Percentiles rank a stretch among this genome's conserved stretches.
phyloP scores from a whole-genome alignment of 129 eudicot genomes.

The Flaveria brownii region DNA sequence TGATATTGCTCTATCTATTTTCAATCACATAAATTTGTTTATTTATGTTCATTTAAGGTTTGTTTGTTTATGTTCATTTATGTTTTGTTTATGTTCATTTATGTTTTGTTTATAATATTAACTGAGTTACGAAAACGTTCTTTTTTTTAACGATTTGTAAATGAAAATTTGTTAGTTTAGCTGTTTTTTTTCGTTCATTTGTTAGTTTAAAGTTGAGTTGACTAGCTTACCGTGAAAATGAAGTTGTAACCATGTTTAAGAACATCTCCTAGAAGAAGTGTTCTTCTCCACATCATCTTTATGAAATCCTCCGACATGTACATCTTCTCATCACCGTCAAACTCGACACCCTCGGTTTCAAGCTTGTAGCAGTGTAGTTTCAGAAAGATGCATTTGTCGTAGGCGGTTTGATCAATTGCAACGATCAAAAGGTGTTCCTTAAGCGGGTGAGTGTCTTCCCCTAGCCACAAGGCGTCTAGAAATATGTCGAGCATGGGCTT shows the following conservation, averaged over 20 bases:
- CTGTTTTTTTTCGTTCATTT: too few species aligned
- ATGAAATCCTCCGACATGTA: conserved; percentile 73
- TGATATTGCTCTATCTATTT: too few species aligned
- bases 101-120: too few species aligned
- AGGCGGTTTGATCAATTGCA: conserved; percentile 71
- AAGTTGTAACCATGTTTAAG: conserved; percentile 76
- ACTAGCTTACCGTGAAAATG: conserved; percentile 61
- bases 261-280: conserved; percentile 59
- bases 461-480: conserved; percentile 72
- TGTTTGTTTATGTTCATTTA: too few species aligned
- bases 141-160: too few species aligned
- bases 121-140: too few species aligned
- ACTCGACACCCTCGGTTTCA: conserved; percentile 61
- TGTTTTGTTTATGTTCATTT: too few species aligned
- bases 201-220: not conserved
- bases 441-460: conserved; percentile 50
- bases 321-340: conserved; percentile 49
- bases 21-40: too few species aligned
- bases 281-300: conserved; percentile 92
- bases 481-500: conserved; percentile 73
- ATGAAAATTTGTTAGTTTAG: too few species aligned
- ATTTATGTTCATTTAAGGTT: too few species aligned
- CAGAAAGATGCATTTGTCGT: conserved; percentile 56
- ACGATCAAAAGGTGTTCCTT: conserved; percentile 56
- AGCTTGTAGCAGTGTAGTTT: conserved; percentile 67